Conservation (phyloP, 495 filamentous ascomycete species). For the Lindgomyces ingoldianus region DNA sequence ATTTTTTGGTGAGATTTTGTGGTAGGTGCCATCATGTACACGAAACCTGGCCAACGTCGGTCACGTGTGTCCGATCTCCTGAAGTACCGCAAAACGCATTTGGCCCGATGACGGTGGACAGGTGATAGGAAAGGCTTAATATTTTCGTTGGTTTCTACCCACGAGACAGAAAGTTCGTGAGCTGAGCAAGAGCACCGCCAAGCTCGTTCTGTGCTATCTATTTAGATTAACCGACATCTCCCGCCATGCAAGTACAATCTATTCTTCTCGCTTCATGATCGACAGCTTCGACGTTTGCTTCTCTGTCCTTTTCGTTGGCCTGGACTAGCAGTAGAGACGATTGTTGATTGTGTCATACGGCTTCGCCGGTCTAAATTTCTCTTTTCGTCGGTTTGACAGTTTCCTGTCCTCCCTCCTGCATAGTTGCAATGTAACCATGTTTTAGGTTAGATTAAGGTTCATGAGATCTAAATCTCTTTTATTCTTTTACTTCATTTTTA, state of each 20-base stretch:
- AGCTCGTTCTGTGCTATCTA: conserved; percentile 6
- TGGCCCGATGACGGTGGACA: conserved; percentile 7
- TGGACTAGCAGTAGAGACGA: neutral
- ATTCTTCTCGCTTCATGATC: conserved; percentile 29
- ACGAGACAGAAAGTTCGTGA: conserved; percentile 4
- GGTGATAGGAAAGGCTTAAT: neutral
- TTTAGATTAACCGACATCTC: conserved; percentile 34
- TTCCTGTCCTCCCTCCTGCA: neutral
- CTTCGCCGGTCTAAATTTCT: neutral
- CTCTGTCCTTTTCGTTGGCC: neutral
- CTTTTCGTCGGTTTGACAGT: neutral
- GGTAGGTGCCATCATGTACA: no score
- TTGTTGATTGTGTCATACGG: neutral
- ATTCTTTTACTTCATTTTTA: neutral
- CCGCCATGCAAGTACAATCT: conserved; percentile 27
- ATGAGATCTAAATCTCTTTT: neutral
- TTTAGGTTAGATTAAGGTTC: conserved; percentile 13
- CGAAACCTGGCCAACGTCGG: neutral
- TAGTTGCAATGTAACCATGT: conserved; percentile 17
- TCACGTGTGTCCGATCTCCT: conserved; percentile 7
- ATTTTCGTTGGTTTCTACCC: neutral
- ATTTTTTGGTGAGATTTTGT: no score
- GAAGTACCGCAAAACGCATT: conserved; percentile 20
- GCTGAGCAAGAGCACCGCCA: conserved; percentile 13
- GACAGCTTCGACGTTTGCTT: conserved; percentile 3